Conservation (phyloP, 331 rosid genomes). For the Spiraea crenata region DNA sequence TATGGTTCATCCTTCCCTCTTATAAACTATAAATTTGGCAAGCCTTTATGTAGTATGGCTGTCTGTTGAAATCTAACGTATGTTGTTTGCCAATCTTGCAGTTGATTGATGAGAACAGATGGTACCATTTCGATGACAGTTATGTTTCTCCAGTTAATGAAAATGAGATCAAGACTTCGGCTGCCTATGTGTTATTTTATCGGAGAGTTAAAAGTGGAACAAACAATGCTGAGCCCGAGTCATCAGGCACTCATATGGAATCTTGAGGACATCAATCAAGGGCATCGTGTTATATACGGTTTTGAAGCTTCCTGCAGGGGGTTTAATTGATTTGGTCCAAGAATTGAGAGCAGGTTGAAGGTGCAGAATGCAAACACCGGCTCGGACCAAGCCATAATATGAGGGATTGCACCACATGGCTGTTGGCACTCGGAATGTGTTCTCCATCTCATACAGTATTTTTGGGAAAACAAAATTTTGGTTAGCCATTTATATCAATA, state of each 20-base stretch:
- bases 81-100: slow-evolving; percentile 37
- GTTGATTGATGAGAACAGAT: slow-evolving; percentile 85
- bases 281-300: slow-evolving; percentile 19
- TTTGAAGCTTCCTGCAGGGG: slow-evolving; percentile 14
- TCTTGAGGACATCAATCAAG: slow-evolving; percentile 16
- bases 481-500: background rate
- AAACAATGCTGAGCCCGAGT: slow-evolving; percentile 37
- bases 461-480: slow-evolving; percentile 8
- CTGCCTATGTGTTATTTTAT: slow-evolving; percentile 90
- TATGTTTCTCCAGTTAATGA: slow-evolving; percentile 67
- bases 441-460: slow-evolving; percentile 3
- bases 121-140: slow-evolving; percentile 98
- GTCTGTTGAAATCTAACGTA: background rate
- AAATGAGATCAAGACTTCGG: slow-evolving; percentile 78
- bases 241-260: slow-evolving; percentile 39
- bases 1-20: no score
- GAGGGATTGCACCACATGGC: background rate
- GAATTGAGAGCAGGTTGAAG: background rate
- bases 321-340: slow-evolving; percentile 26
- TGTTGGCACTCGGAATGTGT: background rate
- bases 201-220: slow-evolving; percentile 55
- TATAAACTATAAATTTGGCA: background rate
- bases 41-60: background rate
- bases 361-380: background rate
- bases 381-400: background rate